Evolutionary conservation across 2,329 filamentous ascomycete species (phyloP), one percentile per base, ranked within the genome.

Genomic region (Ustulina deusta): DNA sequence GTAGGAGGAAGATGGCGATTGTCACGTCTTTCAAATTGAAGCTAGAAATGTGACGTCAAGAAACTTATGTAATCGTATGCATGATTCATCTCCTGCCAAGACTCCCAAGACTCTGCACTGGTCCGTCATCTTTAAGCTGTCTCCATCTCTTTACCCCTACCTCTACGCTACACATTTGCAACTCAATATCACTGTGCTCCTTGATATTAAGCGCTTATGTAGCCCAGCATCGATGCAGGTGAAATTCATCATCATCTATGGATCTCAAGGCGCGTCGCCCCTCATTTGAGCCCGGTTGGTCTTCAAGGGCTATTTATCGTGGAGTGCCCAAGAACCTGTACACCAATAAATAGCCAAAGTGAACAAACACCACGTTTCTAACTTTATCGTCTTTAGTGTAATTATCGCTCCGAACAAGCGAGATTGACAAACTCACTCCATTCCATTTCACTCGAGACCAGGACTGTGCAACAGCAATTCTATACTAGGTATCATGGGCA

Each of bases 31-130:
- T n/a, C n/a, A n/a, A n/a, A n/a, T n/a, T n/a, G n/a, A 48, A 11
- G 42, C 1, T 2, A 27, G 27, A 51, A 25, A 13, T 15, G n/a
- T 25, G 46, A 59, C 40, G 64, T 66, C 36, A 32, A 25, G 29
- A 13, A 25, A 42, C 7, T 67, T 67, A 67, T 55, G 55, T 67
- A 67, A 67, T 58, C 40, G 22, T 13, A 6, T 25, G 29, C 60
- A 63, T 40, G 65, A 60, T 48, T 44, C 9, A 32, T 42, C 60
- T 44, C 55, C 48, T 67, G 65, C 65, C 65, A 67, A 67, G 65
- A 52, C 17, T n/a, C 57, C 65, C 65, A 67, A 67, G 65, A 52
- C 17, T n/a, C 57, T 63, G 60, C 60, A 15, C 38, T 60, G 65
- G n/a, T 64, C 65, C 48, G 36, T 67, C 55, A 55, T 48, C 42